Evolutionary conservation across 192 early-diverging fungal species (phyloP).

Genomic region (Obelidium mucronatum): DNA sequence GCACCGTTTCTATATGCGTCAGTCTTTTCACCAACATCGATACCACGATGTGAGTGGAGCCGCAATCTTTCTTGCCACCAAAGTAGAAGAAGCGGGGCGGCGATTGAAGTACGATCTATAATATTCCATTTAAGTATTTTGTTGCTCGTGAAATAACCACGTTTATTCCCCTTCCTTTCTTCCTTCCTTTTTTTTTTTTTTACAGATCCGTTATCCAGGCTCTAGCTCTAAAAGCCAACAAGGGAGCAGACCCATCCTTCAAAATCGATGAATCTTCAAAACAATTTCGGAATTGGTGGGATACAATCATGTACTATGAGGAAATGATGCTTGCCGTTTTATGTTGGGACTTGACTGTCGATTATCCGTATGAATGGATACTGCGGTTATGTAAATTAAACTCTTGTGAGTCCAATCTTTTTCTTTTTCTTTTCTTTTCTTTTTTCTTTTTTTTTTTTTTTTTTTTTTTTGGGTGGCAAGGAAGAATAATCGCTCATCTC

Average conservation of each 20-base stretch:
- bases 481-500: not conserved
- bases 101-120: not conserved
- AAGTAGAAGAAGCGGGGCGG: conserved; percentile 36
- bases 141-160: not conserved
- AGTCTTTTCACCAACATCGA: conserved; percentile 41
- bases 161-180: not conserved
- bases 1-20: conserved; percentile 49
- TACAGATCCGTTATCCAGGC: not conserved
- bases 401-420: conserved; percentile 1
- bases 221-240: conserved; percentile 18
- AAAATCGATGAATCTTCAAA: conserved; percentile 29
- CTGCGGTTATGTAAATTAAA: conserved; percentile 14
- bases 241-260: conserved; percentile 24
- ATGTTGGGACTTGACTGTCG: conserved; percentile 41
- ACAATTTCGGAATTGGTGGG: conserved; percentile 34
- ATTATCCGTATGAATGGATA: conserved; percentile 36
- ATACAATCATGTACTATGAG: conserved; percentile 44
- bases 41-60: conserved; percentile 42
- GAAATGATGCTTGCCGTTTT: conserved; percentile 35
- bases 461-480: not conserved
- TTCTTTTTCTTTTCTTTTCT: not conserved
- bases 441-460: not conserved
- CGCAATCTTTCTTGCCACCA: conserved; percentile 38
- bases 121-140: too few relatives aligned
- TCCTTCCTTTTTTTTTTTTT: not conserved